phyloP scores from a whole-genome alignment of 108 stramenopile species.

The Conticribra guillardii region DNA sequence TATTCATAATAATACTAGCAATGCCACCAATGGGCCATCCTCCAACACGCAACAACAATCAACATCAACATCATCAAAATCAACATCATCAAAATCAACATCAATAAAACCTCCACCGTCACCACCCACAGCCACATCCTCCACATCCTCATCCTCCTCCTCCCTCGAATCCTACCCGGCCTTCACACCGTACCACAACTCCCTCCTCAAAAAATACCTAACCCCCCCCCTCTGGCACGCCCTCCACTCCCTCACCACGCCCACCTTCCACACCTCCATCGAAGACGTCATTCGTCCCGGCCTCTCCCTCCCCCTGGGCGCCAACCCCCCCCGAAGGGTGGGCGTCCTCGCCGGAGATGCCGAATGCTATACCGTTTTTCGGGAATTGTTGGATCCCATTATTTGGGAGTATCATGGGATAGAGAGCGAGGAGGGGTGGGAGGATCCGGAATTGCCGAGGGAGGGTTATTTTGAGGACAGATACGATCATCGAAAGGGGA shows the following conservation, averaged over 20 bases:
- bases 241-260: conserved; percentile 58
- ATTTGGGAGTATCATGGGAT: conserved; percentile 74
- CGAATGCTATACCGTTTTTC: conserved; percentile 83
- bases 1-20: too few relatives aligned
- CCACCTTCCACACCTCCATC: conserved; percentile 62
- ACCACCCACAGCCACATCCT: background rate
- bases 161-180: conserved; percentile 53
- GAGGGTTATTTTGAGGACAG: conserved; percentile 27
- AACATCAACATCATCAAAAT: too few relatives aligned
- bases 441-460: conserved; percentile 47
- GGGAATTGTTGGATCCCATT: conserved; percentile 76
- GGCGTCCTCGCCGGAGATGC: conserved; percentile 89
- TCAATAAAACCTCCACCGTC: background rate
- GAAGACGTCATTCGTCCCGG: conserved; percentile 78
- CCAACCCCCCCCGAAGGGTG: conserved; percentile 82
- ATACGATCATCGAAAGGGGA: background rate
- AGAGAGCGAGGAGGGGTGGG: conserved; percentile 23
- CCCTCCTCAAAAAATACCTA: conserved; percentile 73
- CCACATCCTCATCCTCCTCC: too few relatives aligned
- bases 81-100: too few relatives aligned
- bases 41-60: too few relatives aligned
- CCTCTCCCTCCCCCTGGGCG: conserved; percentile 67
- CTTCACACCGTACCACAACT: conserved; percentile 47
- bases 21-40: too few relatives aligned
- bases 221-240: conserved; percentile 64